Evolutionary conservation across 768 basidiomycete genomes (phyloP).

Genomic region (Rhodotorula sphaerocarpa): DNA sequence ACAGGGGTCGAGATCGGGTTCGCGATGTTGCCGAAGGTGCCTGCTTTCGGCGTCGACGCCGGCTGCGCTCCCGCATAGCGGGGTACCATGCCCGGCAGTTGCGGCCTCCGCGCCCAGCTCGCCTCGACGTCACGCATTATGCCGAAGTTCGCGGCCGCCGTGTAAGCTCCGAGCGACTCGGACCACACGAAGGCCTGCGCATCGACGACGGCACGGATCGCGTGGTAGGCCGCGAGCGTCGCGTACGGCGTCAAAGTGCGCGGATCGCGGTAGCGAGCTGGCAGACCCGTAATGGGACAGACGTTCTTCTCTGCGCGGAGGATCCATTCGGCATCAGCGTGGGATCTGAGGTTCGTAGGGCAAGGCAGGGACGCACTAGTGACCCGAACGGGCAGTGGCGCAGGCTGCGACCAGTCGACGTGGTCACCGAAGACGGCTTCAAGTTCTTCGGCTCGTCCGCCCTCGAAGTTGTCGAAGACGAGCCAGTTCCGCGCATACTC

Average conservation of each 20-base stretch:
- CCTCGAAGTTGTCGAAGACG: slow-evolving; percentile 25
- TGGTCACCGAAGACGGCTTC: slow-evolving; percentile 74
- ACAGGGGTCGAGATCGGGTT: not conserved
- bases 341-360: not conserved
- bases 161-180: slow-evolving; percentile 33
- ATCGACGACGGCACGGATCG: slow-evolving; percentile 55
- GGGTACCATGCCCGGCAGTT: not conserved
- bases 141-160: slow-evolving; percentile 14
- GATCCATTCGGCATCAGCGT: not conserved
- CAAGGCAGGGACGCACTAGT: slow-evolving; percentile 33
- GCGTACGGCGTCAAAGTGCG: slow-evolving; percentile 71
- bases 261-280: slow-evolving; percentile 73
- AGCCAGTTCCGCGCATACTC: slow-evolving; percentile 25
- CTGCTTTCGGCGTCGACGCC: not conserved
- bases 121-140: slow-evolving; percentile 19
- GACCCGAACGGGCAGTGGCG: slow-evolving; percentile 8
- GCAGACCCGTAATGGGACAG: slow-evolving; percentile 71
- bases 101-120: not conserved
- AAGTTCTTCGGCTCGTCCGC: slow-evolving; percentile 64
- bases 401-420: slow-evolving; percentile 51
- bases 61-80: not conserved
- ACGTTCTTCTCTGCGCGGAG: slow-evolving; percentile 52
- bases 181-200: slow-evolving; percentile 63
- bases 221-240: slow-evolving; percentile 57
- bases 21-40: not conserved